Base-by-base conservation (phyloP, 2,329 filamentous ascomycete species). In the Fusarium buxicola region DNA sequence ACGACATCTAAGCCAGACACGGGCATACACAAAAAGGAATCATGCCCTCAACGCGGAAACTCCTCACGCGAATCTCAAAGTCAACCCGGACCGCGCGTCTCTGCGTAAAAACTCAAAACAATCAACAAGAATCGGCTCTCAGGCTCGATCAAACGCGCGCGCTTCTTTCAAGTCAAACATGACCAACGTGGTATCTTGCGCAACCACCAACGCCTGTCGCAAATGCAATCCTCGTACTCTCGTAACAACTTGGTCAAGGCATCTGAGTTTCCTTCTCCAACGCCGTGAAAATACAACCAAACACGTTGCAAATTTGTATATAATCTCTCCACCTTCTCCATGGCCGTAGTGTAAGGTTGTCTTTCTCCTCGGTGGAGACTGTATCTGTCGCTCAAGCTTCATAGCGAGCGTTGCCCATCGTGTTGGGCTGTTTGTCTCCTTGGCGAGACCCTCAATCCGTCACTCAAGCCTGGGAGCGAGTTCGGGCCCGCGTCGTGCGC, bases 401-500 rank as follows among this genome's bases (percentile, higher is more conserved):
- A 21, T 21, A 21, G 21, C 21, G 21, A 21, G 21, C 21, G 4
- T 21, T 21, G 21, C 21, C 21, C 21, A 6, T 21, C 21, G 6
- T 21, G 21, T 21, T 43, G 59, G 55, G 36, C 48, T 54, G 21
- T 27, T 30, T 10, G 21, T 48, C 58, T 34, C 12, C 27, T 8
- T 15, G 31, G 11, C 10, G 31, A 10, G 36, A 43, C 45, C 15
- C 5, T 27, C 21, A 35, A 25, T 50, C 28, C 35, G 46, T 13
- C 52, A 24, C 51, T 66, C 56, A 73, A 35, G 51, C 48, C 63
- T 66, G 55, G 25, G 54, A 60, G 34, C 73, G 72, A 27, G 72
- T 60, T 49, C 70, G 59, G 21, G 74, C 67, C 31, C 74, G 71
- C 30, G 74, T 76, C 45, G 73, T 60, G 21, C 74, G 69, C 41